Evolutionary conservation across 2,329 filamentous ascomycete genomes (phyloP).

Genomic region (Sphaerulina vaccinii): DNA sequence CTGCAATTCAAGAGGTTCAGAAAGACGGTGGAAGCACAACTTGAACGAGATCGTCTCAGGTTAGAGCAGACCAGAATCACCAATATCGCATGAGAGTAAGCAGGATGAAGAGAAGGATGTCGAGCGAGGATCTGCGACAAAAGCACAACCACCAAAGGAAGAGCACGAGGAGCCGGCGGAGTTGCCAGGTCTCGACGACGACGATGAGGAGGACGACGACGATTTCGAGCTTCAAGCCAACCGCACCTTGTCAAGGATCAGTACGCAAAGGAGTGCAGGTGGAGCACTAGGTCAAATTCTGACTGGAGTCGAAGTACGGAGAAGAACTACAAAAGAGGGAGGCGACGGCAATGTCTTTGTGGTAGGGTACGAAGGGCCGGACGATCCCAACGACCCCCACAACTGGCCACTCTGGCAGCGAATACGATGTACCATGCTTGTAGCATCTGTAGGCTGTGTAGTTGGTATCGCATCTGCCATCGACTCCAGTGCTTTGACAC

Average conservation of each 20-base stretch:
- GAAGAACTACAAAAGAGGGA: constrained; percentile 38
- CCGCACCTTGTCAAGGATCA: constrained; percentile 30
- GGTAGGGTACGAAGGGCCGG: constrained; percentile 39
- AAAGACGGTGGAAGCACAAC: constrained; percentile 26
- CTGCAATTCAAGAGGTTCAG: constrained; percentile 32
- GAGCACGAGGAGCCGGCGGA: constrained; percentile 22
- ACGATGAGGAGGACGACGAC: constrained; percentile 29
- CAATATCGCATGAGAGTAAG: constrained; percentile 26
- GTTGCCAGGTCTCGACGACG: constrained; percentile 20
- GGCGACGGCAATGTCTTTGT: constrained; percentile 42
- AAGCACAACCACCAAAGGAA: constrained; percentile 11
- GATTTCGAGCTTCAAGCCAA: constrained; percentile 25
- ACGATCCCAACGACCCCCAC: constrained; percentile 40
- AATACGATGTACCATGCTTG: constrained; percentile 37
- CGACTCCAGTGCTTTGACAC: constrained; percentile 50
- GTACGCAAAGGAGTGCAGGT: constrained; percentile 35
- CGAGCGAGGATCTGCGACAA: constrained; percentile 14
- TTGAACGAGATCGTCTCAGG: constrained; percentile 28
- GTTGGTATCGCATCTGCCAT: constrained; percentile 55
- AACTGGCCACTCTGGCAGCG: constrained; percentile 38
- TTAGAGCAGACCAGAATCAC: too few relatives aligned
- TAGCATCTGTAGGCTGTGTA: constrained; percentile 49
- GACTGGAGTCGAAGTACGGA: constrained; percentile 41
- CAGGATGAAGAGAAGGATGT: constrained; percentile 27
- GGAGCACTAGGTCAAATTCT: constrained; percentile 37